These are phyloP conservation scores for Euclidium syriacum DNA, from an alignment of 345 rosid species.

Conservation along the genomic window DNA sequence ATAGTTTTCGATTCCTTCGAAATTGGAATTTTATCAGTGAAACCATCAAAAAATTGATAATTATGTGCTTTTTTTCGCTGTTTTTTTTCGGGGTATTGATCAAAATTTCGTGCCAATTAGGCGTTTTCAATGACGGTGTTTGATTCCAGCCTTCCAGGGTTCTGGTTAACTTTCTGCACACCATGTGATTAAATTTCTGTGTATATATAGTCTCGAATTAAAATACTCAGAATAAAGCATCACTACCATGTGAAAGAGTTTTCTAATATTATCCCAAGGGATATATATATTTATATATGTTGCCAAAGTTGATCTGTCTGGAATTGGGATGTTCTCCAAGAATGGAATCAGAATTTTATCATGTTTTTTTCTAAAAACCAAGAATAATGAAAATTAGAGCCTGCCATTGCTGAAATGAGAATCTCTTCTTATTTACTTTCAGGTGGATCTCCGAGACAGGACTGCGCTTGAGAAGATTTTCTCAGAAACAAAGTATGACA, in stretches of 20 bases:
- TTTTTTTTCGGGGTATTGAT: no score
- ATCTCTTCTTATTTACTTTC: slow-evolving; percentile 18
- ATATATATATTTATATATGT: background rate
- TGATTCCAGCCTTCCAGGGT: slow-evolving; percentile 10
- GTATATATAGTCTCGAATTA: background rate
- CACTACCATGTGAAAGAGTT: slow-evolving; percentile 21
- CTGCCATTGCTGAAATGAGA: slow-evolving; percentile 11
- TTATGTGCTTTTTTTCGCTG: background rate
- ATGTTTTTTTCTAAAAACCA: no score
- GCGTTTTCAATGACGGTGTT: background rate
- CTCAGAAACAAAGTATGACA: slow-evolving; percentile 52
- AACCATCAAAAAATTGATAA: background rate
- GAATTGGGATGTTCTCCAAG: slow-evolving; percentile 8
- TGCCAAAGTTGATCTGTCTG: slow-evolving; percentile 20
- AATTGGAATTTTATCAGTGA: background rate
- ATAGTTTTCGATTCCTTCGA: background rate
- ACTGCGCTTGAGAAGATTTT: slow-evolving; percentile 74
- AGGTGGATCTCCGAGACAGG: slow-evolving; percentile 85
- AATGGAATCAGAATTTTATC: background rate
- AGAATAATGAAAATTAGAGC: background rate
- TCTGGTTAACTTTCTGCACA: background rate
- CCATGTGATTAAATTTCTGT: slow-evolving; percentile 16
- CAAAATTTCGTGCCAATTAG: background rate
- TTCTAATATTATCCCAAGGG: slow-evolving; percentile 2
- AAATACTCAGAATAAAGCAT: background rate